Base-by-base conservation (phyloP, 768 basidiomycete species). In the Russula emetica region DNA sequence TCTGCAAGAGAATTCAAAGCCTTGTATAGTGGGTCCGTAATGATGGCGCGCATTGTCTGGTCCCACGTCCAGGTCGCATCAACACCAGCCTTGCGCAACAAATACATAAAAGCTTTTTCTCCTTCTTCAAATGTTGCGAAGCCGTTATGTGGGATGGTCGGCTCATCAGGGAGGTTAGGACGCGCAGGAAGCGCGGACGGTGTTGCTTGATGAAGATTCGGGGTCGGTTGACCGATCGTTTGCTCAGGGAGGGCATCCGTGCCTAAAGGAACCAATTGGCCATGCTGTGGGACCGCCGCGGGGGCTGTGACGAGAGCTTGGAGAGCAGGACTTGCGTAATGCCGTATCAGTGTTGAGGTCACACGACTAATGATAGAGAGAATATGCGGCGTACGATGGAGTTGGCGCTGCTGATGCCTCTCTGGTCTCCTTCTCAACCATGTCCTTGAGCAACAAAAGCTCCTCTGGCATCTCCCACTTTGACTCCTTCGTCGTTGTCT, bases 381-480 rank as follows among this genome's bases (percentile, higher is more conserved):
- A 26, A 51, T 5, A n/a, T 1, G 45, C 36, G 11, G 14, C 34
- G 26, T 54, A 53, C 52, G 50, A 56, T 55, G 62, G 20, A 66
- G 34, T 32, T 28, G 59, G 30, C 6, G 58, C 18, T 38, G 72
- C 74, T 60, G 71, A 74, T 69, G 70, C 67, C 50, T 77, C 71
- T 54, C 78, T 79, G 5, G 77, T 76, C 64, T 92, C 89, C 73
- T 90, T 89, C 74, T 93, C 90, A 0, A 95, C 88, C 69, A 87
- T 90, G 72, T 92, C 88, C 42, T 94, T 79, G 26, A 95, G 76
- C n/a, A 91, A 80, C 26, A 88, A 76, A 30, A 99, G 83, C 70
- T 98, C 95, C 59, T 93, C 87, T 11, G 97, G 97, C 85, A 96
- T 89, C 63, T 96, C 93, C 97, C 97, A 98, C 78, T 95, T 93